Base-by-base conservation (phyloP, 805 yeast species). In the Cyberlindnera suaveolens region DNA sequence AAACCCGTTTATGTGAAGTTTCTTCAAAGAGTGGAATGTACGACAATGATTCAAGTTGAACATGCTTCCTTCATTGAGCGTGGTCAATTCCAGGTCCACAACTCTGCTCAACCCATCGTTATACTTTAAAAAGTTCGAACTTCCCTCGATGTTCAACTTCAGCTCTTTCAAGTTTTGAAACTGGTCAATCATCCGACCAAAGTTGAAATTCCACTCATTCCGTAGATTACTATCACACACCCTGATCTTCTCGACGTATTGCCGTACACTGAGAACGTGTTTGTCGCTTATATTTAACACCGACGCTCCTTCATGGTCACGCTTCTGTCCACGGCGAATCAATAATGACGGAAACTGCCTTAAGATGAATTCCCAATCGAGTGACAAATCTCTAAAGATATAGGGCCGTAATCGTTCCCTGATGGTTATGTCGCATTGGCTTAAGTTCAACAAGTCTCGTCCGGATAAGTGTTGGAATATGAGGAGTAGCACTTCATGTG, bases 21-120 rank as follows among this genome's bases (percentile, higher is more conserved):
- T 53, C 8, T 54, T 44, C 35, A 77, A 53, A 5, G 53, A 46
- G 1, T 50, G 46, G 46, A 75, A 72, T 7, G 65, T 56, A 23
- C 48, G 53, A 33, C 76, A 55, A 54, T 77, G 80, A 34, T 64
- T 58, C 46, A 76, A 52, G 44, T 66, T 67, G 51, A 77, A 77
- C 14, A 45, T 52, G 10, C 65, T 52, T 13, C 49, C 52, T 27
- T 45, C 48, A 19, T 42, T 46, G 6, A 23, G 40, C 2, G 67
- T 58, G 5, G 40, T 31, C 2, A 65, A 38, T 17, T 49, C 51
- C 19, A 65, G 34, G 13, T 39, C 42, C 16, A 43, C 36, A 16
- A 53, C 27, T 6, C 32, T 44, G 6, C 46, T 41, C 36, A 50
- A 45, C 1, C 15, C 33, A 13, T 42, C 45, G 32, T 59, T 60